Conservation (phyloP, 805 yeast species). For the Metschnikowia santaceciliae region DNA sequence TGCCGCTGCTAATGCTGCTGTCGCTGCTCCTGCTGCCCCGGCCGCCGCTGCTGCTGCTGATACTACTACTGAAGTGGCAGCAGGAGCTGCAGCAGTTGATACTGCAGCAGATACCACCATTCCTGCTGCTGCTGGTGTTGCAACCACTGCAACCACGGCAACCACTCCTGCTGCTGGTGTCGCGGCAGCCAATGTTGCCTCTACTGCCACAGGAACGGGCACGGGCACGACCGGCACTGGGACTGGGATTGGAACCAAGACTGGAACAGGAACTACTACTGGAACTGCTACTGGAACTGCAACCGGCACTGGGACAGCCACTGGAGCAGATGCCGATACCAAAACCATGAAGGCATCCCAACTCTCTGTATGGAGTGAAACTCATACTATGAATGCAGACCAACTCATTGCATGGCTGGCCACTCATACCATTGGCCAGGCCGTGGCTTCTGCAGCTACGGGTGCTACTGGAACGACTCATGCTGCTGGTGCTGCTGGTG, state of each 20-base stretch:
- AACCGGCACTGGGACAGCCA: slow-evolving; percentile 6
- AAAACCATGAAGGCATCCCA: slow-evolving; percentile 16
- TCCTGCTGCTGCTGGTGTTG: slow-evolving; percentile 3
- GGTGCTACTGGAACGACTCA: background rate
- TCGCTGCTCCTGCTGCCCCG: slow-evolving; percentile 16
- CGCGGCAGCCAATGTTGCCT: slow-evolving; percentile 9
- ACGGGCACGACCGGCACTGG: slow-evolving; percentile 12
- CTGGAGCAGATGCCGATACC: slow-evolving; percentile 6
- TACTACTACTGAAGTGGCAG: slow-evolving; percentile 15
- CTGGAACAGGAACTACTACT: slow-evolving; percentile 5
- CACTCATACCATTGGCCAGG: slow-evolving; percentile 13
- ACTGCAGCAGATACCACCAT: slow-evolving; percentile 10
- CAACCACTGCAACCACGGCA: slow-evolving; percentile 9
- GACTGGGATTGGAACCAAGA: background rate
- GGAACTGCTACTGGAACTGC: slow-evolving; percentile 14
- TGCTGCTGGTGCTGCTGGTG: background rate
- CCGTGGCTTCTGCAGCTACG: background rate
- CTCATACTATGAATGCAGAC: slow-evolving; percentile 16
- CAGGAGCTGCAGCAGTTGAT: slow-evolving; percentile 13
- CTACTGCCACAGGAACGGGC: slow-evolving; percentile 7
- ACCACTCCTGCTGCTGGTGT: slow-evolving; percentile 16
- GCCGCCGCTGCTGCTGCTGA: slow-evolving; percentile 18
- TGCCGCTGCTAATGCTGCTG: slow-evolving; percentile 17
- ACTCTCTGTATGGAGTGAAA: slow-evolving; percentile 10
- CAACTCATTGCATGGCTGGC: slow-evolving; percentile 18